Evolutionary conservation across 129 eudicot species (phyloP), one percentile per base, ranked within the genome.

Genomic region (Cynara cardunculus): DNA sequence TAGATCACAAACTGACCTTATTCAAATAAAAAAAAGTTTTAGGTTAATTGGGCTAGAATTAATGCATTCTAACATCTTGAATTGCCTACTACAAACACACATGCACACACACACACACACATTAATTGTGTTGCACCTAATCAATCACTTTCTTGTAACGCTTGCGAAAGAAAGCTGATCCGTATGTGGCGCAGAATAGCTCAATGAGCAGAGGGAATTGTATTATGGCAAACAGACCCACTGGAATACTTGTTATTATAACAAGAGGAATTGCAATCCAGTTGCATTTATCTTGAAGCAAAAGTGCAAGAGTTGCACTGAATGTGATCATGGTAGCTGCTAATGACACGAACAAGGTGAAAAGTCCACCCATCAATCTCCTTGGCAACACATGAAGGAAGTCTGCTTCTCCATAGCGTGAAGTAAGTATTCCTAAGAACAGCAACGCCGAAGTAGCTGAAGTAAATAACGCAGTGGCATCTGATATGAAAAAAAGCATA

Each of bases 261-360:
- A 35, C 44, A 22, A 81, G 65, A 8, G 84, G 84, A 56, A 64
- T 41, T 12, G 62, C 72, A 35, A 81, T 81, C 84, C 78, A 73
- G 3, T 56, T 19, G 3, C 31, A 59, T 81, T 81, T 24, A 71
- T 62, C 65, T 11, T 28, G 25, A 59, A 81, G 28, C 41, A 35
- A 79, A 18, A 81, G 72, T 4, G 59, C 35, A 53, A 81, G 71
- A n/a, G 84, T 81, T 7, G 84, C 78, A 62, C 84, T 81, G 8
- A 81, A 79, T 1, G 83, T 31, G 2, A 79, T 53, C 77, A 79
- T 46, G 1, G 83, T 46, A 3, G 83, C 71, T 2, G 78, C 78
- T 61, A 81, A 73, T 5, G 84, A 81, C 14, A 81, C 14, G 37
- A 81, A 73, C 26, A 73, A 73, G 3, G 77, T 6, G 59, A 73